phyloP scores from a whole-genome alignment of 2,329 filamentous ascomycete genomes.

The Claviceps sp. region DNA sequence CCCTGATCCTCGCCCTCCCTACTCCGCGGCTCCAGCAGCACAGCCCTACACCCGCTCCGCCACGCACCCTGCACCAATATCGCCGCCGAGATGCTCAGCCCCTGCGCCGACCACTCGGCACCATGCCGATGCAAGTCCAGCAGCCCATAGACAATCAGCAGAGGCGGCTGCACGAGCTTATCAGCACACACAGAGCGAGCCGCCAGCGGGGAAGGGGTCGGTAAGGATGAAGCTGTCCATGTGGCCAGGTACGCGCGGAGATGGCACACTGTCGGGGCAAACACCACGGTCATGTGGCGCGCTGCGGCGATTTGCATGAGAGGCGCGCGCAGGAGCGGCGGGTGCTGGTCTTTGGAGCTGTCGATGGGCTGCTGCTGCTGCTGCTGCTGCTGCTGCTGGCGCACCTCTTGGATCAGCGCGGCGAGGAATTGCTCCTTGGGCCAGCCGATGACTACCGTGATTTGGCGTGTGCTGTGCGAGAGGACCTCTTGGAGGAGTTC shows the following conservation, averaged over 20 bases:
- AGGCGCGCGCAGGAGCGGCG: conserved; percentile 43
- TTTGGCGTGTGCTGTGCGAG: conserved; percentile 29
- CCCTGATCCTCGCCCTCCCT: conserved; percentile 16
- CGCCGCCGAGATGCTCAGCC: conserved; percentile 49
- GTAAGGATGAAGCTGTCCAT: conserved; percentile 23
- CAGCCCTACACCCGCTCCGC: conserved; percentile 28
- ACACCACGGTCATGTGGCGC: conserved; percentile 54
- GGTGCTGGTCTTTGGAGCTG: conserved; percentile 5
- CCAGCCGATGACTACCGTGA: conserved; percentile 59
- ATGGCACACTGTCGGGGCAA: conserved; percentile 62
- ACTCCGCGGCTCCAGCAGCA: conserved; percentile 32
- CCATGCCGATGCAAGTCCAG: conserved; percentile 46
- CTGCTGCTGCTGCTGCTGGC: conserved; percentile 7
- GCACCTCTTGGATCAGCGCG: conserved; percentile 38
- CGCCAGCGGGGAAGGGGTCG: too few species aligned
- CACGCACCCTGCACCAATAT: conserved; percentile 47
- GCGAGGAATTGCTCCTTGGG: conserved; percentile 50
- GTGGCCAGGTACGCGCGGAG: conserved; percentile 63
- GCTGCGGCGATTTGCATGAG: conserved; percentile 57
- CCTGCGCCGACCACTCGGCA: conserved; percentile 66
- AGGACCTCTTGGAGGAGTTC: conserved; percentile 55
- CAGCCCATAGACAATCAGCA: conserved; percentile 51
- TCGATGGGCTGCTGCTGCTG: neutral
- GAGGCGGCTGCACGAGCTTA: conserved; percentile 18
- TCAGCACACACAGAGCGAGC: too few species aligned